A percentile compares a stretch with the other conserved stretches of the same genome.
phyloP scores from a whole-genome alignment of 768 basidiomycete genomes.

The Amyloporia xantha region DNA sequence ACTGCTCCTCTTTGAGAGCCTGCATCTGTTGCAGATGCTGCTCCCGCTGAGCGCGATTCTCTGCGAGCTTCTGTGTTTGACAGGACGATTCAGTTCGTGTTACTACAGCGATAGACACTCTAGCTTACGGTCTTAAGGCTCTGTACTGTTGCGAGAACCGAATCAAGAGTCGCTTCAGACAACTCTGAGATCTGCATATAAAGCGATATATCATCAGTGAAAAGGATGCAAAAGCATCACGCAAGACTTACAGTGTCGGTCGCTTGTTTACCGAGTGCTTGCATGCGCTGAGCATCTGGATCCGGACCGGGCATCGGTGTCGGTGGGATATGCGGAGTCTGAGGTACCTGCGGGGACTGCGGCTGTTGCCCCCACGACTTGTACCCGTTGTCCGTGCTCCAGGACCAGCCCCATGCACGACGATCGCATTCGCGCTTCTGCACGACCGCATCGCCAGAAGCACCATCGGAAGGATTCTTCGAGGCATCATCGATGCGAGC shows the following conservation, averaged over 20 bases:
- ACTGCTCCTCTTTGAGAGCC: constrained; percentile 33
- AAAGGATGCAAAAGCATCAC: background rate
- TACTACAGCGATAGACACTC: too few relatives aligned
- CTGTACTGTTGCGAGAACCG: constrained; percentile 49
- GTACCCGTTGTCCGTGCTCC: background rate
- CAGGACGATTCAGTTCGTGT: too few relatives aligned
- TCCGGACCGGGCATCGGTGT: constrained; percentile 6
- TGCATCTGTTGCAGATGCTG: constrained; percentile 34
- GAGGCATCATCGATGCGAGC: background rate
- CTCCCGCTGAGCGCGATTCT: constrained; percentile 23
- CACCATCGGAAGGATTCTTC: background rate
- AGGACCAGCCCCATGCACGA: constrained; percentile 3
- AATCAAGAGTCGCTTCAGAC: constrained; percentile 63
- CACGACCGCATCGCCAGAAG: background rate
- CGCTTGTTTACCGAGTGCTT: constrained; percentile 20
- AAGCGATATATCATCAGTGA: constrained; percentile 21
- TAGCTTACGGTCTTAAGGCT: constrained; percentile 52
- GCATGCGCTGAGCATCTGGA: constrained; percentile 27
- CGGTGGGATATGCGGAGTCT: background rate
- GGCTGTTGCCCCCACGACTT: too few relatives aligned
- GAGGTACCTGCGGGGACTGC: background rate
- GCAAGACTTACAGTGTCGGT: constrained; percentile 19
- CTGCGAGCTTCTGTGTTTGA: constrained; percentile 31
- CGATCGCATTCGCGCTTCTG: background rate
- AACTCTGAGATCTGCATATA: constrained; percentile 47